Evolutionary conservation across 352 stramenopile species (phyloP).

Genomic region (Peronospora destructor): DNA sequence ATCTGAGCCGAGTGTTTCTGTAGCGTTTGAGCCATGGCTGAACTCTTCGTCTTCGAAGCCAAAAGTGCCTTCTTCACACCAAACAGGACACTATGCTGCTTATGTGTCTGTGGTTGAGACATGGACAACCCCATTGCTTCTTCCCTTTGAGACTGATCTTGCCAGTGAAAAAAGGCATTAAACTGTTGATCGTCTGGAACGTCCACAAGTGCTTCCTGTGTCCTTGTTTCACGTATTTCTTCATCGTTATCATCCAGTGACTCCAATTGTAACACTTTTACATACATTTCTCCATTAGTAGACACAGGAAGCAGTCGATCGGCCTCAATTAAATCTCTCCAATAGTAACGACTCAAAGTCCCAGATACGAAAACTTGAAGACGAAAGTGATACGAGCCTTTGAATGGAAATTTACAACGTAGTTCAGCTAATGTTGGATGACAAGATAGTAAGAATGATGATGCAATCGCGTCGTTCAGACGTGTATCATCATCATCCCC

Average conservation of each 20-base stretch:
- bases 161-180: constrained; percentile 53
- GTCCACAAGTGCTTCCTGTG: constrained; percentile 35
- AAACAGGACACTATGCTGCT: constrained; percentile 60
- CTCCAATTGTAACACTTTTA: constrained; percentile 72
- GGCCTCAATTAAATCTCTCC: constrained; percentile 66
- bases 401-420: constrained; percentile 69
- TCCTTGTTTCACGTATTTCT: neutral
- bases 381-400: constrained; percentile 71
- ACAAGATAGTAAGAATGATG: constrained; percentile 57
- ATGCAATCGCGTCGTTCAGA: constrained; percentile 47
- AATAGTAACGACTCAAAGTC: constrained; percentile 45
- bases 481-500: constrained; percentile 26
- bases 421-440: constrained; percentile 56
- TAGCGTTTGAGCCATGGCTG: constrained; percentile 50
- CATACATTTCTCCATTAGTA: constrained; percentile 37
- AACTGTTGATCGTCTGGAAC: constrained; percentile 62
- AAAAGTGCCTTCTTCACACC: constrained; percentile 67
- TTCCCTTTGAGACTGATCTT: constrained; percentile 20
- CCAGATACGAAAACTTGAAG: constrained; percentile 37
- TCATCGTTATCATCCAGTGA: constrained; percentile 10
- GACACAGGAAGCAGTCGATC: constrained; percentile 34
- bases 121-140: constrained; percentile 7
- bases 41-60: constrained; percentile 78
- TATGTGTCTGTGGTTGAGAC: constrained; percentile 14
- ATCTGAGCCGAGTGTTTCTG: constrained; percentile 70